Conservation (phyloP, 345 rosid species). For the Bruguiera gymnorhiza region DNA sequence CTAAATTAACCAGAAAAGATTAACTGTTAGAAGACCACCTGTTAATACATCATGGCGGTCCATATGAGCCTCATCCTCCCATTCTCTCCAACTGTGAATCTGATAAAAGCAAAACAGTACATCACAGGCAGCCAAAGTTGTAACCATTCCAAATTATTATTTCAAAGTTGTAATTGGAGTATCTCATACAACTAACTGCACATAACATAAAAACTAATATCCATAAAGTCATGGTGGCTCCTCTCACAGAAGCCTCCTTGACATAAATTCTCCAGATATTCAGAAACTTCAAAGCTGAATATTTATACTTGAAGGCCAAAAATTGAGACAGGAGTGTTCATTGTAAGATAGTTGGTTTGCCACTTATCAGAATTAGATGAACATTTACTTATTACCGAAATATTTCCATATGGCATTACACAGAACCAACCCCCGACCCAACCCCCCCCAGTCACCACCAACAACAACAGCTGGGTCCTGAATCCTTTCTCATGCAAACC, state of each 20-base stretch:
- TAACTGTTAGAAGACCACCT: conserved; percentile 43
- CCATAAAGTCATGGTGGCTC: not conserved
- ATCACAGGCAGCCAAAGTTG: conserved; percentile 8
- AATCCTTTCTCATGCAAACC: no score
- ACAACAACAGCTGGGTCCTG: no score
- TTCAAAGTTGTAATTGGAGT: not conserved
- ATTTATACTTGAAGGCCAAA: not conserved
- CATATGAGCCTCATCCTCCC: conserved; percentile 85
- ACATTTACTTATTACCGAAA: no score
- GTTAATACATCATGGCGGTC: conserved; percentile 54
- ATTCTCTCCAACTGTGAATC: conserved; percentile 91
- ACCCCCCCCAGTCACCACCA: no score
- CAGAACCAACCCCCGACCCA: no score
- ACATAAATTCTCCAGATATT: no score
- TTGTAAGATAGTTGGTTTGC: not conserved
- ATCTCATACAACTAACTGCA: not conserved
- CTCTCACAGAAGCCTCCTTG: not conserved
- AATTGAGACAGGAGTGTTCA: not conserved
- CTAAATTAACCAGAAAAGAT: conserved; percentile 1
- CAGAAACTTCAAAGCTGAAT: no score
- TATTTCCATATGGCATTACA: no score
- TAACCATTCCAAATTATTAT: not conserved
- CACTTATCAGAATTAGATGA: not conserved
- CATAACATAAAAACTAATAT: not conserved
- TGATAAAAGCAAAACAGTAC: conserved; percentile 29